Percentiles rank a stretch among this genome's conserved stretches.
Conservation (phyloP, 2,329 filamentous ascomycete species). For the Colletotrichum abscissum region DNA sequence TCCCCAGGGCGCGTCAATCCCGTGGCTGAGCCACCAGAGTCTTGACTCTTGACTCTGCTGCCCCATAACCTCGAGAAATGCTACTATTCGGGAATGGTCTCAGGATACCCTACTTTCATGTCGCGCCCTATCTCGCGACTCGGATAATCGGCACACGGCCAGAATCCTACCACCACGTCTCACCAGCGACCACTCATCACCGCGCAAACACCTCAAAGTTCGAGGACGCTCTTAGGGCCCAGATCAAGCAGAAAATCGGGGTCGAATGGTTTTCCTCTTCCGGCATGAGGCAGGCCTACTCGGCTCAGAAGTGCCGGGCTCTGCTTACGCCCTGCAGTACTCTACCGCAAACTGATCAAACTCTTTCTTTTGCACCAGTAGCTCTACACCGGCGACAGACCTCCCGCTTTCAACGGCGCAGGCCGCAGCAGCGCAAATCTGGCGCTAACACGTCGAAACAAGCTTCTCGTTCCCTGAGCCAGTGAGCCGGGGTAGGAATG, state of each 20-base stretch:
- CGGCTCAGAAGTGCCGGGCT: conserved; percentile 5
- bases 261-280: conserved; percentile 1
- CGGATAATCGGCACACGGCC: neutral
- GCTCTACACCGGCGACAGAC: too few relatives aligned
- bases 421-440: neutral
- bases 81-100: too few relatives aligned
- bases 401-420: neutral
- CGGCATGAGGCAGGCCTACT: neutral
- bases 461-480: conserved; percentile 17
- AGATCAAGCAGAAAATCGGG: neutral
- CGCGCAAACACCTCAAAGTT: neutral
- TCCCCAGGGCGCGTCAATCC: neutral
- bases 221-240: too few relatives aligned
- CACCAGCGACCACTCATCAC: neutral
- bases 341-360: too few relatives aligned
- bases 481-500: neutral
- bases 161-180: neutral
- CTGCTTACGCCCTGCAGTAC: neutral
- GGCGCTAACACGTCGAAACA: conserved; percentile 26
- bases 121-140: neutral
- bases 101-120: too few relatives aligned
- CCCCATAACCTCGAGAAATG: too few relatives aligned
- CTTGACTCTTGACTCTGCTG: neutral
- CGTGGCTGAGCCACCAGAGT: neutral
- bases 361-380: too few relatives aligned